Evolutionary conservation across 768 basidiomycete genomes (phyloP).

Genomic region (Leccinum subgranulosum): DNA sequence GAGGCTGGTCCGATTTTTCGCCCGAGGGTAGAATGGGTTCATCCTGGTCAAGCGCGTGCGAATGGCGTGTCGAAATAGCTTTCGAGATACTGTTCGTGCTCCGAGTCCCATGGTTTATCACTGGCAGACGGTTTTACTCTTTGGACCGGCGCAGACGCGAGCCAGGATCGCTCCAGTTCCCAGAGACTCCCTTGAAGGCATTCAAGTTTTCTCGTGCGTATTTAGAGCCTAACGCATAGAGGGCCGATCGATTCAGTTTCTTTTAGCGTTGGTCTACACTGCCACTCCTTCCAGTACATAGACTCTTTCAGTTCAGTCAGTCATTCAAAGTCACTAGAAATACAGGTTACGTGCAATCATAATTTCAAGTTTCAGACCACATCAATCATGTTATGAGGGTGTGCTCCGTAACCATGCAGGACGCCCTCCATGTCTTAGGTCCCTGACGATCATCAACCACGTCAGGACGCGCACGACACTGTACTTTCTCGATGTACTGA

Average conservation of each 20-base stretch:
- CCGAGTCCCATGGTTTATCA: not conserved
- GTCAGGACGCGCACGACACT: not conserved
- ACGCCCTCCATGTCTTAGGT: slow-evolving; percentile 27
- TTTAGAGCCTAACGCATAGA: too few relatives aligned
- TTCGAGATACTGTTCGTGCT: not conserved
- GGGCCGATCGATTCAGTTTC: too few relatives aligned
- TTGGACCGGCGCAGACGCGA: not conserved
- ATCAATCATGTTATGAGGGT: slow-evolving; percentile 2
- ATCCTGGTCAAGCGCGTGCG: not conserved
- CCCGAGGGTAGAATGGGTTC: not conserved
- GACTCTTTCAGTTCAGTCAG: too few relatives aligned
- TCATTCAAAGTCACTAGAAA: not conserved
- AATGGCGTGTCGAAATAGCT: not conserved
- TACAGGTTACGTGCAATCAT: not conserved
- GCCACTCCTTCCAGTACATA: too few relatives aligned
- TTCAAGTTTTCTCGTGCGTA: too few relatives aligned
- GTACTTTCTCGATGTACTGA: not conserved
- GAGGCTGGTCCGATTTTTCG: not conserved
- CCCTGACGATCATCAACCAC: slow-evolving; percentile 13
- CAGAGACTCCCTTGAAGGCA: not conserved
- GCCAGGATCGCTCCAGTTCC: slow-evolving; percentile 15
- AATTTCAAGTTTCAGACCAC: not conserved
- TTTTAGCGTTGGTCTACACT: too few relatives aligned
- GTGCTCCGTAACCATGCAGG: slow-evolving; percentile 30
- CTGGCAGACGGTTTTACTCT: not conserved